Base-by-base conservation (phyloP, 768 basidiomycete species). In the Phanerochaete carnosa region DNA sequence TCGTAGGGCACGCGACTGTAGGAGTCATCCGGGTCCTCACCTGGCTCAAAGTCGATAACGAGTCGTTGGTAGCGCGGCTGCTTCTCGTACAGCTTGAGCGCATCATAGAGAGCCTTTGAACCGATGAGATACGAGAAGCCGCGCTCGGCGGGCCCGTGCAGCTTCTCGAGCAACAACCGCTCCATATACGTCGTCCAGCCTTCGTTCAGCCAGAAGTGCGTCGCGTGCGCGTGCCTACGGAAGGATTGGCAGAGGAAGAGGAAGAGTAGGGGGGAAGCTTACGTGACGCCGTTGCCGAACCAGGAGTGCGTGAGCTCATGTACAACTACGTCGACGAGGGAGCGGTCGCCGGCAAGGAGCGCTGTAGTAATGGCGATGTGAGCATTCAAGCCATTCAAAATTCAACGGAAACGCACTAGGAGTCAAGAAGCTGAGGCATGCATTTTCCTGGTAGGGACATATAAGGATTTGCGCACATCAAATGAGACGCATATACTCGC, bases 101-200 rank as follows among this genome's bases (percentile, higher is more conserved):
- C 85, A 61, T 92, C 89, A n/a, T 79, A 74, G 19, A 98, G 79
- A 0, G 76, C 80, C 62, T 90, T 91, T 22, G 80, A 77, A 2
- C 94, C 94, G 59, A 90, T 88, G 61, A 92, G 76, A 72, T 81
- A 96, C 8, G 86, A 84, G 68, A 98, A 90, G 19, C 86, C 92
- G 45, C 94, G 86, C 53, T 88, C 84, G 1, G 86, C 86, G 19
- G 90, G 85, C 0, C 89, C 83, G 69, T 92, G 85, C 2, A 94
- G 76, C 47, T 79, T 75, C 63, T 87, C 80, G 51, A 85, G 85
- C 47, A 96, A 76, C 8, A 96, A 74, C 16, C 94, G 86, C 70
- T 98, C 95, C 30, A 92, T 87, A 69, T 95, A 98, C 0, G 92
- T 95, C 32, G 95, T 97, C 89, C 92, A 95, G 28, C 94, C 90